Percentiles rank a stretch among this genome's conserved stretches.
phyloP scores from a whole-genome alignment of 2,329 filamentous ascomycete species.

The Emericellopsis cladophorae region DNA sequence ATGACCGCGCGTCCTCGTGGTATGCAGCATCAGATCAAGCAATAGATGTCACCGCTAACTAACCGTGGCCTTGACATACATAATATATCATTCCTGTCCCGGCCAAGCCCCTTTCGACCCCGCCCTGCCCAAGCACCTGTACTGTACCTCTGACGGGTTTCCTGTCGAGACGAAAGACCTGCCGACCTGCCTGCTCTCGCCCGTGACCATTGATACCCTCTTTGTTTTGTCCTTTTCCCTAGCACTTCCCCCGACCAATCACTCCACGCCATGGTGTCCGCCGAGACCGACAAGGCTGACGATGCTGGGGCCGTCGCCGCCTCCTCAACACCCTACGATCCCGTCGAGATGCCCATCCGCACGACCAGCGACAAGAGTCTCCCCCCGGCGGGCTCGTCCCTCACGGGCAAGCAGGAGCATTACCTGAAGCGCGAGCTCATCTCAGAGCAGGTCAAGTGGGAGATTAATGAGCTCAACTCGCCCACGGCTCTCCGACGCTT shows the following conservation, averaged over 20 bases:
- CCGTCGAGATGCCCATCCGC: constrained; percentile 16
- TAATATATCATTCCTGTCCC: too few relatives aligned
- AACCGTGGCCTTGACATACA: too few relatives aligned
- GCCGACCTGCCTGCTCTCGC: neutral
- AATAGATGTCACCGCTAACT: neutral
- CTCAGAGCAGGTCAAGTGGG: constrained; percentile 74
- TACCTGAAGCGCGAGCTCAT: constrained; percentile 96
- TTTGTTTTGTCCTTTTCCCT: neutral
- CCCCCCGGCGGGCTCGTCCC: constrained; percentile 30
- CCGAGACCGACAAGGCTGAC: constrained; percentile 11
- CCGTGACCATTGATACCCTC: too few relatives aligned
- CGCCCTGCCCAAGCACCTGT: neutral
- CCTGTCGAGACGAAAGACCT: neutral
- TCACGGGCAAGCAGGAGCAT: constrained; percentile 97
- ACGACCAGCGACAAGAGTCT: constrained; percentile 12
- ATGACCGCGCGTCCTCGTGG: too few relatives aligned
- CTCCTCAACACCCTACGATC: neutral
- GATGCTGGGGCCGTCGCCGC: constrained; percentile 7
- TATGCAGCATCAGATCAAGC: neutral
- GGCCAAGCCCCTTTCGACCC: neutral
- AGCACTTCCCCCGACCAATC: neutral
- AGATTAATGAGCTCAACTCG: constrained; percentile 87
- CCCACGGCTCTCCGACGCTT: constrained; percentile 91
- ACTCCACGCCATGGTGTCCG: constrained; percentile 11
- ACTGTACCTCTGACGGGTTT: neutral